Conservation (phyloP, 2,329 filamentous ascomycete species). For the Sporothrix sp. region DNA sequence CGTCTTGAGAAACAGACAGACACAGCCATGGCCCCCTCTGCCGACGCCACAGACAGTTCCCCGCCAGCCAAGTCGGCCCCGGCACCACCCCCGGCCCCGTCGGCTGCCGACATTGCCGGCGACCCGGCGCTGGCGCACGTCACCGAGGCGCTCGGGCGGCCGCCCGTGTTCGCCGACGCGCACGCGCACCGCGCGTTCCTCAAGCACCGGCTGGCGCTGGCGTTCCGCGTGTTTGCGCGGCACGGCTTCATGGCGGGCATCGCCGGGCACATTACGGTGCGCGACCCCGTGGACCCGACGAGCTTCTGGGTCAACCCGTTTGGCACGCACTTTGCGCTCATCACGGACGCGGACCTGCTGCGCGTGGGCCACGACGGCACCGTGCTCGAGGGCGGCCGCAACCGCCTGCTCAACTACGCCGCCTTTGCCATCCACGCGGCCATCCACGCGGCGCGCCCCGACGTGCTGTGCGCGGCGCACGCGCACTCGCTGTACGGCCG, state of each 20-base stretch:
- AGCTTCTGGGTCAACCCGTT: conserved; percentile 61
- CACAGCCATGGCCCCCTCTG: conserved; percentile 13
- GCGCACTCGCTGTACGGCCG: conserved; percentile 44
- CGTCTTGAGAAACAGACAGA: too few relatives aligned
- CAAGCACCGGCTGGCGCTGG: conserved; percentile 43
- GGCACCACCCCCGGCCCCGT: background rate
- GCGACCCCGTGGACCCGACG: conserved; percentile 47
- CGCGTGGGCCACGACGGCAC: conserved; percentile 49
- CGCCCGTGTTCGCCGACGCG: conserved; percentile 17
- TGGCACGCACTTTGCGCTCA: conserved; percentile 48
- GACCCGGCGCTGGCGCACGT: conserved; percentile 16
- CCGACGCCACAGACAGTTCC: background rate
- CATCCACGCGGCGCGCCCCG: conserved; percentile 45
- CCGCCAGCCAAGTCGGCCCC: background rate
- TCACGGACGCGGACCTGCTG: conserved; percentile 55
- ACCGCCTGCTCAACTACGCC: conserved; percentile 24
- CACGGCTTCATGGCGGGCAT: conserved; percentile 50
- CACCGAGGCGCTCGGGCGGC: conserved; percentile 12
- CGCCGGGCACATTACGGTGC: conserved; percentile 53
- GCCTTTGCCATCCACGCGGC: conserved; percentile 28
- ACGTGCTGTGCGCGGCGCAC: conserved; percentile 45
- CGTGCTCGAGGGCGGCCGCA: conserved; percentile 50
- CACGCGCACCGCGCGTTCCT: conserved; percentile 39
- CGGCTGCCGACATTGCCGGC: conserved; percentile 9
- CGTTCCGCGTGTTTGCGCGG: conserved; percentile 48